Base-by-base conservation (phyloP, 306 rosid genomes). In the Vicia faba region DNA sequence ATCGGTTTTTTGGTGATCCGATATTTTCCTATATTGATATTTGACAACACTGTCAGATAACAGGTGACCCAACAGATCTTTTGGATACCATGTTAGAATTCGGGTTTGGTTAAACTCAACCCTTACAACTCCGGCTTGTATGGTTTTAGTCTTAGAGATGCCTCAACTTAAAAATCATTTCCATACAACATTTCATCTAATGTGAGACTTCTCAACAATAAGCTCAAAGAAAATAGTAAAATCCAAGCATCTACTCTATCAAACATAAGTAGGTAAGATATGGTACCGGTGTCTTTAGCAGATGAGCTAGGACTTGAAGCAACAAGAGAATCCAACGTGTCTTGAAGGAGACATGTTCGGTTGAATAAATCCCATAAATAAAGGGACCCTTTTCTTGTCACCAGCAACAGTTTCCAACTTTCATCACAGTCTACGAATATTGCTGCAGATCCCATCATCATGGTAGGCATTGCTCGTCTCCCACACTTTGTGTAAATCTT, bases 361-460 rank as follows among this genome's bases (percentile, higher is more conserved):
- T 83, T 90, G 75, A 86, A 85, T 53, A 95, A 72, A 81, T 95
- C 99, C 99, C 99, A 95, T 20, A 95, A 68, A 68, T 85, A 88
- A 59, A 95, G 70, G 44, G 91, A 83, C 43, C 99, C 97, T 76
- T 85, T 91, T 71, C 89, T 86, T 61, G 99, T 90, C 78, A 95
- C 97, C 83, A 95, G 72, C 71, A 92, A 81, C 82, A 92, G 74
- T 72, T 82, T 92, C 98, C 98, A 92, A 81, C 78, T 81, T 75
- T 92, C 95, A 15, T 92, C 98, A 19, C 98, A 92, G 51, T 92
- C 98, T 50, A 92, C 79, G 80, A 92, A 92, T 58, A 92, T 87
- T 50, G 97, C 89, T 33, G 98, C 95, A 68, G 98, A 87, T 62
- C 96, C 98, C 87, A 84, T 75, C 91, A 92, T 85, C 98, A 91